These are phyloP conservation scores for Amylostereum chailletii DNA, from an alignment of 1,284 basidiomycete species.

Conservation along the genomic window DNA sequence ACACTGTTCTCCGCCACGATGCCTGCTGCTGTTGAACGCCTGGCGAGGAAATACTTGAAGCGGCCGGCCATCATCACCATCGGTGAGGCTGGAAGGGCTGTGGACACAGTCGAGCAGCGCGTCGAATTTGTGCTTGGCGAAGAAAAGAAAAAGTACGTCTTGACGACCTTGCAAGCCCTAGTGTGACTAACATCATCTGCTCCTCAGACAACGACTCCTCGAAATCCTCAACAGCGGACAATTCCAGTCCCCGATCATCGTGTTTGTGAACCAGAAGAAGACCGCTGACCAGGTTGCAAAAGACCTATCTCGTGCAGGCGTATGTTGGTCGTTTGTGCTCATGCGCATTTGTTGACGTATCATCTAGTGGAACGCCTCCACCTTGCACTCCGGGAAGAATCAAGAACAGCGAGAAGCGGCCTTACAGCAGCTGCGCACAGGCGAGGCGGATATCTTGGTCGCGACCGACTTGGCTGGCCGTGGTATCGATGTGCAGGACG, in stretches of 20 bases:
- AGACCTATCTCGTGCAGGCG: slow-evolving; percentile 80
- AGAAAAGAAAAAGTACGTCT: slow-evolving; percentile 85
- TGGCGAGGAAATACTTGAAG: slow-evolving; percentile 90
- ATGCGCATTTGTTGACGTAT: slow-evolving; percentile 9
- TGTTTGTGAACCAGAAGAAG: slow-evolving; percentile 99
- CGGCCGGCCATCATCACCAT: slow-evolving; percentile 95
- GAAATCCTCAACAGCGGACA: slow-evolving; percentile 85
- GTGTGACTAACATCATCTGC: slow-evolving; percentile 7
- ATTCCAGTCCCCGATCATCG: slow-evolving; percentile 89
- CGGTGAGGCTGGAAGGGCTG: slow-evolving; percentile 94
- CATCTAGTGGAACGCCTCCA: slow-evolving; percentile 74
- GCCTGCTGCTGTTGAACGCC: slow-evolving; percentile 91
- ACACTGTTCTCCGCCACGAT: slow-evolving; percentile 97
- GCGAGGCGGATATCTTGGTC: slow-evolving; percentile 80
- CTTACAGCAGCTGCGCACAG: slow-evolving; percentile 77
- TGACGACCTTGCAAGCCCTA: background rate
- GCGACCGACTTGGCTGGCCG: slow-evolving; percentile 97
- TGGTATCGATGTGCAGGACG: slow-evolving; percentile 97
- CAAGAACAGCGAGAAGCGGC: slow-evolving; percentile 95
- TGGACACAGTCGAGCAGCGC: slow-evolving; percentile 94
- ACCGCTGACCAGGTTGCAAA: slow-evolving; percentile 95
- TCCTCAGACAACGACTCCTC: slow-evolving; percentile 63
- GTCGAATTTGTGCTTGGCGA: slow-evolving; percentile 92
- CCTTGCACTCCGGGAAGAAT: slow-evolving; percentile 94
- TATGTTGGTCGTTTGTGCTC: slow-evolving; percentile 27